These are phyloP conservation scores for Tricholoma hemisulphureum DNA, from an alignment of 768 basidiomycete genomes.

Conservation along the genomic window DNA sequence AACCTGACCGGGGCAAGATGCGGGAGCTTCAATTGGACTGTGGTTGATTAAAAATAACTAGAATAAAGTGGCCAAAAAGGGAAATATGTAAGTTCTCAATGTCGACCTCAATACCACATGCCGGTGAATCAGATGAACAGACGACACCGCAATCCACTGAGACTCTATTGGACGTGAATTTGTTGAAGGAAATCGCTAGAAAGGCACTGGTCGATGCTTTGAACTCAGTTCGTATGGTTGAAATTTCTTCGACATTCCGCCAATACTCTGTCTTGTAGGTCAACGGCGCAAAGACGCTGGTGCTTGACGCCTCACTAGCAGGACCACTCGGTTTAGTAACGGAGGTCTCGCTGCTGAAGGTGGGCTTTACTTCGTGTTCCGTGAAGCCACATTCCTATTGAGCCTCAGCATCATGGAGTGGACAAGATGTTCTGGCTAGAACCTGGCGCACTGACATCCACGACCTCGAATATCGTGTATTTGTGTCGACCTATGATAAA, in stretches of 20 bases:
- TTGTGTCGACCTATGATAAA: slow-evolving; percentile 86
- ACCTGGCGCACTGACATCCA: slow-evolving; percentile 75
- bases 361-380: slow-evolving; percentile 25
- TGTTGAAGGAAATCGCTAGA: slow-evolving; percentile 75
- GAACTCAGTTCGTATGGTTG: slow-evolving; percentile 59
- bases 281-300: slow-evolving; percentile 92
- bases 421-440: slow-evolving; percentile 99
- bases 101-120: slow-evolving; percentile 13
- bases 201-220: slow-evolving; percentile 82
- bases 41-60: no score
- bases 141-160: slow-evolving; percentile 29
- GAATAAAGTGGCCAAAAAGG: no score
- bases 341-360: slow-evolving; percentile 91
- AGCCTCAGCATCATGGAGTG: slow-evolving; percentile 87
- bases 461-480: slow-evolving; percentile 89
- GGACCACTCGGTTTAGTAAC: slow-evolving; percentile 95
- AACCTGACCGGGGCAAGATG: no score
- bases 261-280: slow-evolving; percentile 46
- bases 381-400: background rate
- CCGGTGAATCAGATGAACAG: slow-evolving; percentile 10
- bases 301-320: slow-evolving; percentile 84
- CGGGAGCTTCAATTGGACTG: no score
- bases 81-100: background rate
- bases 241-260: background rate
- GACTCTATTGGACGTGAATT: slow-evolving; percentile 51